Evolutionary conservation across 2,329 filamentous ascomycete species (phyloP).

Genomic region (Gremmenia infestans): DNA sequence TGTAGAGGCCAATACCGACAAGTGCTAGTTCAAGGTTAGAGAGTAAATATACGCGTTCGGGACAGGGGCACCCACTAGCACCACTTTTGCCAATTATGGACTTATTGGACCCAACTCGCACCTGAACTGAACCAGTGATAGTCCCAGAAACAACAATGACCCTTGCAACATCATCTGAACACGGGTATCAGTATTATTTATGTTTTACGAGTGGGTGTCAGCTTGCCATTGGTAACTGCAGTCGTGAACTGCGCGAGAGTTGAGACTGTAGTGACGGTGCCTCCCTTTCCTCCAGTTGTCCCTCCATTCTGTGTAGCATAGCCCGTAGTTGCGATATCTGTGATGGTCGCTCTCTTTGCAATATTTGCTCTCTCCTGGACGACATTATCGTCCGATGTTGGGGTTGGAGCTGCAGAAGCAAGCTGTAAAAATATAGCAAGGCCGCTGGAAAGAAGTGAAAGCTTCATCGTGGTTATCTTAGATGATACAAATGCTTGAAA

Average conservation of each 20-base stretch:
- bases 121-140: constrained; percentile 15
- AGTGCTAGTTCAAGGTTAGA: constrained; percentile 29
- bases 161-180: constrained; percentile 36
- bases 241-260: constrained; percentile 38
- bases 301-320: constrained; percentile 45
- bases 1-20: constrained; percentile 41
- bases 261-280: constrained; percentile 41
- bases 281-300: constrained; percentile 43
- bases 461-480: constrained; percentile 41
- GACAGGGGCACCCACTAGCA: constrained; percentile 23
- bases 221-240: constrained; percentile 32
- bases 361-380: constrained; percentile 11
- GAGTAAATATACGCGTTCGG: neutral
- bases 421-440: constrained; percentile 37
- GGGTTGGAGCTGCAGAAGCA: constrained; percentile 46
- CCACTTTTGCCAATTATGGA: constrained; percentile 45
- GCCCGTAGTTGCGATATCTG: constrained; percentile 32
- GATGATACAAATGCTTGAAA: too few species aligned
- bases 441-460: constrained; percentile 41
- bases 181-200: too few species aligned
- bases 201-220: too few species aligned
- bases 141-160: constrained; percentile 41
- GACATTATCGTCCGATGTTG: constrained; percentile 39
- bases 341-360: constrained; percentile 41
- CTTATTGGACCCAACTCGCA: constrained; percentile 35